These are phyloP conservation scores for Leptographium galeiforme DNA, from an alignment of 2,329 filamentous ascomycete genomes.

Conservation along the genomic window DNA sequence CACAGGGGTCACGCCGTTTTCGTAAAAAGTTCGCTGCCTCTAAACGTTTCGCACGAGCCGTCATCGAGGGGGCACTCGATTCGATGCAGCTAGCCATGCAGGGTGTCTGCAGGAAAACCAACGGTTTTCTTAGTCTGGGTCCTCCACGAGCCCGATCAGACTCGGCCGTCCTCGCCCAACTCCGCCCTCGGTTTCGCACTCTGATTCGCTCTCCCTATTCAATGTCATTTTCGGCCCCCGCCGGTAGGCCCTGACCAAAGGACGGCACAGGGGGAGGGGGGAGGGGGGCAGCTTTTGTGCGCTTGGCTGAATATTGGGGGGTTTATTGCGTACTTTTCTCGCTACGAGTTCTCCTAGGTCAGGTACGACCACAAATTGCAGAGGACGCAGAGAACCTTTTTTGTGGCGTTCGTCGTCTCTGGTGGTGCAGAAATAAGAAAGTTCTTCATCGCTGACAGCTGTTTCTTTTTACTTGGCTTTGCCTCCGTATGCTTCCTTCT, in stretches of 20 bases:
- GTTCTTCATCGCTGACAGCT: not conserved
- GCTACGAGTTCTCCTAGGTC: too few relatives aligned
- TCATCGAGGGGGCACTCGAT: not conserved
- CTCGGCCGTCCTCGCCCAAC: not conserved
- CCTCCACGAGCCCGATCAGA: not conserved
- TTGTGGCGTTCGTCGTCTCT: not conserved
- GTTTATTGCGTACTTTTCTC: too few relatives aligned
- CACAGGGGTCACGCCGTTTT: not conserved
- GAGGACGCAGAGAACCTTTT: not conserved
- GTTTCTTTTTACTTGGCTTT: not conserved
- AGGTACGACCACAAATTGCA: too few relatives aligned
- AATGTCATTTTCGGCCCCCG: too few relatives aligned
- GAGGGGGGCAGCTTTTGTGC: too few relatives aligned
- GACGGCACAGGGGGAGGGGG: too few relatives aligned
- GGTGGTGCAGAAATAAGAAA: not conserved
- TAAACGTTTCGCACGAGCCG: not conserved
- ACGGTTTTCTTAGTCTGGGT: not conserved
- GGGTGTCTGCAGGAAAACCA: too few relatives aligned
- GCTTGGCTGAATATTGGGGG: too few relatives aligned
- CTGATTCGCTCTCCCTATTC: too few relatives aligned
- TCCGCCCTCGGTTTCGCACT: too few relatives aligned
- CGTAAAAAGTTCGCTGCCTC: not conserved
- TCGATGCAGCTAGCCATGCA: not conserved
- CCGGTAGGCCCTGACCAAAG: too few relatives aligned
- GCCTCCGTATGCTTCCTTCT: not conserved